phyloP scores from a whole-genome alignment of 1,284 basidiomycete species.

The Ganoderma sp. region DNA sequence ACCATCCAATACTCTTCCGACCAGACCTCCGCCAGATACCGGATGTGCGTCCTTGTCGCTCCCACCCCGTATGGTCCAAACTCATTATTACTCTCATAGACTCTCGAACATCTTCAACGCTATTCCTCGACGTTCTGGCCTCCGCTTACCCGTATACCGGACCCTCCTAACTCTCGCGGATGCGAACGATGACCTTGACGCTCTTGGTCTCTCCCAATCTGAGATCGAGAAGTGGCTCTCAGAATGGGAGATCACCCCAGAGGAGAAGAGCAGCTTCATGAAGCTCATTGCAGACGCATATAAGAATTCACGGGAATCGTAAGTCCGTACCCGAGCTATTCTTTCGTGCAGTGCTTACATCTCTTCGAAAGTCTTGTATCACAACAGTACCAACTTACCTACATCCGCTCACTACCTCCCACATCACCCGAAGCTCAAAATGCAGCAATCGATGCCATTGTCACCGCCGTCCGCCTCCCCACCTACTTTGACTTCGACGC shows the following conservation, averaged over 20 bases:
- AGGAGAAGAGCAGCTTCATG: conserved; percentile 76
- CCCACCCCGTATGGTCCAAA: conserved; percentile 14
- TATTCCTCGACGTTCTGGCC: conserved; percentile 69
- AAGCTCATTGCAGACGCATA: conserved; percentile 70
- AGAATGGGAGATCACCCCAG: conserved; percentile 76
- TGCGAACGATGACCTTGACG: conserved; percentile 71
- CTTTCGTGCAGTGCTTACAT: neutral
- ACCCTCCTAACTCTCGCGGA: conserved; percentile 71
- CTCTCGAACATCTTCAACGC: conserved; percentile 90
- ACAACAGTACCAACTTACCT: conserved; percentile 68
- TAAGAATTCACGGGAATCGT: conserved; percentile 63
- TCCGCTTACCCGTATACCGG: conserved; percentile 71
- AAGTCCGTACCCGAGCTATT: conserved; percentile 37
- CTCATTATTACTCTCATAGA: conserved; percentile 47
- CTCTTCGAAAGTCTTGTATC: conserved; percentile 53
- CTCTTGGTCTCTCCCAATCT: conserved; percentile 65
- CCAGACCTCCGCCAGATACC: conserved; percentile 65
- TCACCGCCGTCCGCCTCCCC: conserved; percentile 72
- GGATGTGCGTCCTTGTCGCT: conserved; percentile 55
- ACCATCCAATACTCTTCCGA: conserved; percentile 62
- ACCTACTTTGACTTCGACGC: conserved; percentile 81
- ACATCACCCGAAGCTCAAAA: conserved; percentile 54
- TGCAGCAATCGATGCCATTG: conserved; percentile 68
- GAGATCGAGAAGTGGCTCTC: conserved; percentile 77
- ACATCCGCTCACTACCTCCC: conserved; percentile 63